Evolutionary conservation across 2,329 filamentous ascomycete species (phyloP).

Genomic region (Aspergillus fructus): DNA sequence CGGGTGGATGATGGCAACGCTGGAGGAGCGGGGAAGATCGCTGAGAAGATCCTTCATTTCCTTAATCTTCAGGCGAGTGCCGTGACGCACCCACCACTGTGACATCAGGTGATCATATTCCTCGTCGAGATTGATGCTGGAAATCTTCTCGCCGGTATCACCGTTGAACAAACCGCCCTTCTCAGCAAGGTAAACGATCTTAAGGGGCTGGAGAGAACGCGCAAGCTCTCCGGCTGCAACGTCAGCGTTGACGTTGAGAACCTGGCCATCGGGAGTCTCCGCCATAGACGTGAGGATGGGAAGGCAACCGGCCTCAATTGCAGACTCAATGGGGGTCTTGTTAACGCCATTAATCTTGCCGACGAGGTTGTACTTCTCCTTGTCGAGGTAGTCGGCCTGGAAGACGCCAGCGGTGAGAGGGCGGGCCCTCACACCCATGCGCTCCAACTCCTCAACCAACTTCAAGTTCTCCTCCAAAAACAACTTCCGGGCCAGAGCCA

Average conservation of each 20-base stretch:
- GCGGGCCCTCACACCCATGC: constrained; percentile 82
- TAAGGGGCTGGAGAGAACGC: constrained; percentile 82
- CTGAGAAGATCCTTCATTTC: constrained; percentile 94
- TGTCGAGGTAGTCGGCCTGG: constrained; percentile 89
- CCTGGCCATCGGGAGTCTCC: constrained; percentile 84
- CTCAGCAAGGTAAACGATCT: constrained; percentile 98
- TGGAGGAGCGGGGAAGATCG: constrained; percentile 84
- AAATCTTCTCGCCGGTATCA: constrained; percentile 91
- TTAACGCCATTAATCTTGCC: constrained; percentile 94
- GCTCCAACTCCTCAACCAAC: constrained; percentile 84
- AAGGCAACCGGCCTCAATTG: constrained; percentile 85
- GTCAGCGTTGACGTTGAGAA: constrained; percentile 97
- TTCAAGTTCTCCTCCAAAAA: constrained; percentile 96
- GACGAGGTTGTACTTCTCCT: constrained; percentile 93
- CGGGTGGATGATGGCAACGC: constrained; percentile 95
- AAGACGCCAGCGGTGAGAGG: constrained; percentile 90
- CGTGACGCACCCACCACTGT: constrained; percentile 92
- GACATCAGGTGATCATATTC: constrained; percentile 92
- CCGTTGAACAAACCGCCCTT: constrained; percentile 96
- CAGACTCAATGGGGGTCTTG: constrained; percentile 83
- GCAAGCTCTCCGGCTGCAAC: constrained; percentile 93
- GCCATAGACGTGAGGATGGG: constrained; percentile 96
- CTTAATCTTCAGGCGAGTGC: constrained; percentile 93
- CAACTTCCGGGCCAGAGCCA: constrained; percentile 84
- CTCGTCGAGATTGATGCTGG: constrained; percentile 94